Percentiles rank a stretch among this genome's conserved stretches.
phyloP scores from a whole-genome alignment of 108 stramenopile genomes.

The Cyclotella choctawhatcheeana region DNA sequence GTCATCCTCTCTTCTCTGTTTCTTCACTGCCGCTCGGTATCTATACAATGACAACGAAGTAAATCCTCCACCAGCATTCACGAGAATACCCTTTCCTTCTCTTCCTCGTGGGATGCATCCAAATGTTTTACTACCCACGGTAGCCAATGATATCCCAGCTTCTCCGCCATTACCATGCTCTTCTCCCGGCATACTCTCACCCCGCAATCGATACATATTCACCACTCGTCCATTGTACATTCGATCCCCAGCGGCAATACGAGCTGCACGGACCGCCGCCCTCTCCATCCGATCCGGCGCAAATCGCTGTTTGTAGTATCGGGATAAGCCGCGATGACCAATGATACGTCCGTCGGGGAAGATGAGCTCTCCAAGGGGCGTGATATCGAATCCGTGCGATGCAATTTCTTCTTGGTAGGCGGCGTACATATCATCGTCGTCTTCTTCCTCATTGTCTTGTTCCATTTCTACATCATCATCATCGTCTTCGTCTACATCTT shows the following conservation, averaged over 20 bases:
- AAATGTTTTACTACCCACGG: constrained; percentile 3
- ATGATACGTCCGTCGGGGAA: constrained; percentile 89
- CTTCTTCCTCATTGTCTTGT: constrained; percentile 52
- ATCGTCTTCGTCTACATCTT: constrained; percentile 59
- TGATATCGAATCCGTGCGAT: constrained; percentile 84
- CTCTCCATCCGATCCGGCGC: constrained; percentile 48
- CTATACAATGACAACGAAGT: constrained; percentile 86
- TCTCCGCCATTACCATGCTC: constrained; percentile 19
- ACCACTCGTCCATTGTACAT: constrained; percentile 74
- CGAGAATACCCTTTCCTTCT: constrained; percentile 33
- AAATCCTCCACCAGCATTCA: constrained; percentile 48
- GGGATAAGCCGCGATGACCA: constrained; percentile 79
- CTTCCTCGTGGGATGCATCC: constrained; percentile 12
- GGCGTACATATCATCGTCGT: constrained; percentile 63
- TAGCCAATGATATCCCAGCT: constrained; percentile 20
- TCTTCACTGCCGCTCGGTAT: constrained; percentile 80
- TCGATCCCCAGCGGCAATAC: constrained; percentile 78
- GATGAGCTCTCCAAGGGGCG: constrained; percentile 85
- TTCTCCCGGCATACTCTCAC: constrained; percentile 13
- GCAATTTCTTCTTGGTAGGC: constrained; percentile 82
- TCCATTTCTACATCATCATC: constrained; percentile 54
- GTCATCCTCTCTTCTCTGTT: constrained; percentile 73
- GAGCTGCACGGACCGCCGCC: constrained; percentile 72
- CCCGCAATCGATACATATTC: constrained; percentile 45
- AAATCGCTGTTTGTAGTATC: constrained; percentile 88